Percentiles rank a stretch among this genome's conserved stretches.
Evolutionary conservation across 2,329 filamentous ascomycete genomes (phyloP).

Genomic region (Pseudonectria foliicola): DNA sequence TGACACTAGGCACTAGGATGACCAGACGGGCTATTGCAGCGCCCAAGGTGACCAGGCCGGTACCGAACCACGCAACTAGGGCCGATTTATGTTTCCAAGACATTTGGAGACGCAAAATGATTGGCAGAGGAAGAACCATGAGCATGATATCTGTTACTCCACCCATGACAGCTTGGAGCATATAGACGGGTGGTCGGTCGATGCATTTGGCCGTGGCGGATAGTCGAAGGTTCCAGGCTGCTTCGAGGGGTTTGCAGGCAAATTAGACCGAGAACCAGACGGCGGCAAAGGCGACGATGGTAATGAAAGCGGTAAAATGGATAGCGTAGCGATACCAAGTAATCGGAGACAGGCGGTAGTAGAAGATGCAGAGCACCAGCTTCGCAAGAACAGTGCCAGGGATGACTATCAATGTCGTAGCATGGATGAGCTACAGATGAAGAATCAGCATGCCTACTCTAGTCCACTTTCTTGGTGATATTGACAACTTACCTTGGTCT

Average conservation of each 20-base stretch:
- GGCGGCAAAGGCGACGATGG: slow-evolving; percentile 18
- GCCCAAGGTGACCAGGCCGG: slow-evolving; percentile 28
- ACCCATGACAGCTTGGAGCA: slow-evolving; percentile 37
- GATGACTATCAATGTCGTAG: slow-evolving; percentile 20
- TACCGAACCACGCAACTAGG: slow-evolving; percentile 33
- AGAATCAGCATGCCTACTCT: too few relatives aligned
- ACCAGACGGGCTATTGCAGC: slow-evolving; percentile 23
- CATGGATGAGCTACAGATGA: slow-evolving; percentile 9
- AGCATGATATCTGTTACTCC: slow-evolving; percentile 39
- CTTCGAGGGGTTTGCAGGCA: slow-evolving; percentile 25
- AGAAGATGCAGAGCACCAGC: slow-evolving; percentile 27
- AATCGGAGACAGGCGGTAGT: slow-evolving; percentile 25
- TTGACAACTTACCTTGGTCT: slow-evolving; percentile 1
- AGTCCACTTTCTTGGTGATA: background rate
- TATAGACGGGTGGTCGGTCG: slow-evolving; percentile 37
- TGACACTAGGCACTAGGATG: slow-evolving; percentile 15
- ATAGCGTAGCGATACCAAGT: slow-evolving; percentile 21
- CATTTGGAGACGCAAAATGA: slow-evolving; percentile 35
- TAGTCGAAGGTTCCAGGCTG: slow-evolving; percentile 19
- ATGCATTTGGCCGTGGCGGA: slow-evolving; percentile 30
- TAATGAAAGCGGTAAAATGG: slow-evolving; percentile 18
- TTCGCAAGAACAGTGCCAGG: slow-evolving; percentile 26
- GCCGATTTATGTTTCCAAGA: slow-evolving; percentile 37
- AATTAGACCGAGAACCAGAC: slow-evolving; percentile 28
- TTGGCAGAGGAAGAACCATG: slow-evolving; percentile 36